phyloP scores from a whole-genome alignment of 1,284 basidiomycete species.

The Boletus semigastroideus region DNA sequence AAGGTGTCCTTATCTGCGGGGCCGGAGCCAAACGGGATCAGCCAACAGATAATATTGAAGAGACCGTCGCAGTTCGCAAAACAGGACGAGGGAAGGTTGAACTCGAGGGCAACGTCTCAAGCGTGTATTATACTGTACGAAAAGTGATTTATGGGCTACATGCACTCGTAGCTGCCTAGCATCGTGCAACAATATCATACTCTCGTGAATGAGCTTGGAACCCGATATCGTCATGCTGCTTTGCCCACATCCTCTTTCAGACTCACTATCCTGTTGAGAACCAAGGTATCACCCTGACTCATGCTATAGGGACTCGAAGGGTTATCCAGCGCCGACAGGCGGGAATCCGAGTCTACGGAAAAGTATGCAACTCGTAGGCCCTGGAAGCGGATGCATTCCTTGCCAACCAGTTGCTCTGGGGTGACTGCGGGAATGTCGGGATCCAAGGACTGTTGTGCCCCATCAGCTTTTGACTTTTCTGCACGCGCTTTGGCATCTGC shows the following conservation, averaged over 20 bases:
- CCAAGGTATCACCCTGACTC: slow-evolving; percentile 71
- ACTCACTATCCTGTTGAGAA: slow-evolving; percentile 92
- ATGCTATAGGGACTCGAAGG: slow-evolving; percentile 43
- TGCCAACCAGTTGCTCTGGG: slow-evolving; percentile 83
- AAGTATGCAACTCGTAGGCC: slow-evolving; percentile 97
- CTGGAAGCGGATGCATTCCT: slow-evolving; percentile 96
- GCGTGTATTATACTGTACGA: slow-evolving; percentile 84
- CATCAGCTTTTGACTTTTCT: slow-evolving; percentile 49
- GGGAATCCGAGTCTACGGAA: slow-evolving; percentile 85
- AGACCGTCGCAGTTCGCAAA: slow-evolving; percentile 87
- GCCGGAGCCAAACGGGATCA: slow-evolving; percentile 51
- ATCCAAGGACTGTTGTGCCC: slow-evolving; percentile 33
- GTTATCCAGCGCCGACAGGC: slow-evolving; percentile 63
- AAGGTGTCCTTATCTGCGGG: slow-evolving; percentile 94
- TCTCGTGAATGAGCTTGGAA: not conserved
- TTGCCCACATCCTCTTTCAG: slow-evolving; percentile 97
- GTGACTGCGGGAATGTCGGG: slow-evolving; percentile 67
- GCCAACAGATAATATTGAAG: slow-evolving; percentile 53
- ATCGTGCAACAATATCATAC: slow-evolving; percentile 12
- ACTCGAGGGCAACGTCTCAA: slow-evolving; percentile 86
- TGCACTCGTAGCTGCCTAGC: slow-evolving; percentile 75
- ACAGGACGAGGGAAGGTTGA: slow-evolving; percentile 80
- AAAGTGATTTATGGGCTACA: slow-evolving; percentile 87
- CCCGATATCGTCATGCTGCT: slow-evolving; percentile 18
- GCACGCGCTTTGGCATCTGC: slow-evolving; percentile 68